phyloP scores from a whole-genome alignment of 2,329 filamentous ascomycete species.

The Fusarium pilosicola region DNA sequence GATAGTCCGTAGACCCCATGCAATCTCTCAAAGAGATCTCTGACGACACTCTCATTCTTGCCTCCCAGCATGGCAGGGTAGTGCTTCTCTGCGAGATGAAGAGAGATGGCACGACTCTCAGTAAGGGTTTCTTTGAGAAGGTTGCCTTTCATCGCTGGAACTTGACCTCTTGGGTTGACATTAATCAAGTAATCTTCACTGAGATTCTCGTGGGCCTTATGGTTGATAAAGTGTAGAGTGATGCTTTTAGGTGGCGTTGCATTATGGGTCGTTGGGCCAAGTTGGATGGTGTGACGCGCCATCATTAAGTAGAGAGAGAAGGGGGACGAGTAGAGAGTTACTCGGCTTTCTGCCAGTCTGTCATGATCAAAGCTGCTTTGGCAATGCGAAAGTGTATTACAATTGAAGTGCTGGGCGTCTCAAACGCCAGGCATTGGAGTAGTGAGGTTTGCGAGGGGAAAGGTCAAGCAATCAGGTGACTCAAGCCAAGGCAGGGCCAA shows the following conservation, averaged over 20 bases:
- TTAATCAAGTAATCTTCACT: slow-evolving; percentile 8
- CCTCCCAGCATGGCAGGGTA: slow-evolving; percentile 17
- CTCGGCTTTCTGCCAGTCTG: slow-evolving; percentile 9
- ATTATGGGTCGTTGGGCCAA: not conserved
- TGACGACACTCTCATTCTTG: not conserved
- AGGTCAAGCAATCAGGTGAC: not conserved
- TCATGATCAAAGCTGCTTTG: not conserved
- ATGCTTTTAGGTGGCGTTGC: slow-evolving; percentile 5
- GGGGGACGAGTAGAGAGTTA: slow-evolving; percentile 25
- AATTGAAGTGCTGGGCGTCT: not conserved
- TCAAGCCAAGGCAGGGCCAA: not conserved
- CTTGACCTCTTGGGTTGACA: slow-evolving; percentile 19
- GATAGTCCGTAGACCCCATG: slow-evolving; percentile 13
- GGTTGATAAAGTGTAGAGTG: slow-evolving; percentile 9
- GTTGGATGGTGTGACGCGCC: slow-evolving; percentile 19
- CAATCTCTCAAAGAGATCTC: slow-evolving; percentile 6
- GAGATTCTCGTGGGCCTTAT: slow-evolving; percentile 9
- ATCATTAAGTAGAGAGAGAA: slow-evolving; percentile 30
- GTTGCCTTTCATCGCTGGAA: slow-evolving; percentile 21
- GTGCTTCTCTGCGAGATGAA: slow-evolving; percentile 22
- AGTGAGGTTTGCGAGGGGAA: not conserved
- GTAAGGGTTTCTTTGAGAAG: slow-evolving; percentile 3
- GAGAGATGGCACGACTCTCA: slow-evolving; percentile 17
- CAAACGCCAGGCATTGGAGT: not conserved
- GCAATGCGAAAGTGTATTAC: too few relatives aligned